These are phyloP conservation scores for Heterobasidion irregulare DNA, from an alignment of 1,284 basidiomycete genomes.

Conservation along the genomic window DNA sequence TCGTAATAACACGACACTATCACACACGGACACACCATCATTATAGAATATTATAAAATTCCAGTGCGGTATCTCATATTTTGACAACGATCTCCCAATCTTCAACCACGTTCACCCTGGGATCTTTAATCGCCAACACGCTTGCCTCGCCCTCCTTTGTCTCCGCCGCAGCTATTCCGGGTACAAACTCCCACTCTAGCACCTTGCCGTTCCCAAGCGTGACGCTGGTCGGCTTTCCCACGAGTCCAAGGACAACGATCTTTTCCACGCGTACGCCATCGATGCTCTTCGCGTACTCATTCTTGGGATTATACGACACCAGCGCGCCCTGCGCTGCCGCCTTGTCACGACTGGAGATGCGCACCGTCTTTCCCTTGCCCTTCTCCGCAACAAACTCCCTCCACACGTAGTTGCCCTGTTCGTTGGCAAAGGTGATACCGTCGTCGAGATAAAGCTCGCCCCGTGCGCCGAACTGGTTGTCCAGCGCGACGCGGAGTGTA, in stretches of 20 bases:
- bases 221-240: conserved; percentile 53
- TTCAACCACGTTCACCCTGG: conserved; percentile 50
- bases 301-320: conserved; percentile 40
- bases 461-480: conserved; percentile 52
- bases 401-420: conserved; percentile 79
- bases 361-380: conserved; percentile 30
- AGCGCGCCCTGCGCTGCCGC: conserved; percentile 37
- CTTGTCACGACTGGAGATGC: conserved; percentile 49
- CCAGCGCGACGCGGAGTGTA: conserved; percentile 82
- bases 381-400: conserved; percentile 60
- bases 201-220: conserved; percentile 42
- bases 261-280: conserved; percentile 71
- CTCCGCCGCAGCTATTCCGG: conserved; percentile 39
- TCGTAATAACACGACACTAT: too few species aligned
- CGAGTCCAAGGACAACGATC: conserved; percentile 71
- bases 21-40: too few species aligned
- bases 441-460: conserved; percentile 97
- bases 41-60: not conserved
- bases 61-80: conserved; percentile 1
- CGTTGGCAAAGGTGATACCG: conserved; percentile 79
- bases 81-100: conserved; percentile 63
- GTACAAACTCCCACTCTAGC: conserved; percentile 49
- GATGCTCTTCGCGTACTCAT: conserved; percentile 64
- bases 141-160: conserved; percentile 57
- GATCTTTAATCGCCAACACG: conserved; percentile 72